Evolutionary conservation across 768 basidiomycete genomes (phyloP).

Genomic region (Boletus rex-veris): DNA sequence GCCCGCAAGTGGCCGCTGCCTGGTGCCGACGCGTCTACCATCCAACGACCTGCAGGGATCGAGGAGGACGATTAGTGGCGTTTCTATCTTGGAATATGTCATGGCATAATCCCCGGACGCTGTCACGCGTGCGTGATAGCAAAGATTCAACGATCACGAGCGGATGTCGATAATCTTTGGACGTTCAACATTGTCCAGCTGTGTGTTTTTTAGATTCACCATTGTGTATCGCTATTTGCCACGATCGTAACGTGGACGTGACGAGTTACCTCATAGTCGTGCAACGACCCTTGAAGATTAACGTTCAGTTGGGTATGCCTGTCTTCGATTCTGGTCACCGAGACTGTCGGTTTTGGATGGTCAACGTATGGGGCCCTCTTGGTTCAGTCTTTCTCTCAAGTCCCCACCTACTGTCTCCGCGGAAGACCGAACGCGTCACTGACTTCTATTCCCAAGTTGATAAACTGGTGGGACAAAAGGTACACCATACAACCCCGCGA

Average conservation of each 20-base stretch:
- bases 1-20: slow-evolving; percentile 91
- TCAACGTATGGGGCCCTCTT: too few species aligned
- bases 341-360: too few species aligned
- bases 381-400: too few species aligned
- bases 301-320: too few species aligned
- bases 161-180: slow-evolving; percentile 19
- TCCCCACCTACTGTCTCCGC: too few species aligned
- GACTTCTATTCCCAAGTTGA: too few species aligned
- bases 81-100: background rate
- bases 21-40: slow-evolving; percentile 58
- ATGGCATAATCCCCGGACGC: background rate
- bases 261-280: too few species aligned
- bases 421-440: too few species aligned
- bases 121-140: background rate
- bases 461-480: too few species aligned
- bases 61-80: slow-evolving; percentile 44
- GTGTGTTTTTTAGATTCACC: background rate
- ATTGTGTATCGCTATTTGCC: slow-evolving; percentile 1
- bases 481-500: too few species aligned
- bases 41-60: slow-evolving; percentile 60
- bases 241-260: background rate
- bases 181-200: slow-evolving; percentile 33
- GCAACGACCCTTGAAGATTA: background rate
- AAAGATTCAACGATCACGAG: slow-evolving; percentile 57
- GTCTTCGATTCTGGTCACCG: too few species aligned